Base-by-base conservation (phyloP, 2,329 filamentous ascomycete species). In the Colletotrichum limetticola region DNA sequence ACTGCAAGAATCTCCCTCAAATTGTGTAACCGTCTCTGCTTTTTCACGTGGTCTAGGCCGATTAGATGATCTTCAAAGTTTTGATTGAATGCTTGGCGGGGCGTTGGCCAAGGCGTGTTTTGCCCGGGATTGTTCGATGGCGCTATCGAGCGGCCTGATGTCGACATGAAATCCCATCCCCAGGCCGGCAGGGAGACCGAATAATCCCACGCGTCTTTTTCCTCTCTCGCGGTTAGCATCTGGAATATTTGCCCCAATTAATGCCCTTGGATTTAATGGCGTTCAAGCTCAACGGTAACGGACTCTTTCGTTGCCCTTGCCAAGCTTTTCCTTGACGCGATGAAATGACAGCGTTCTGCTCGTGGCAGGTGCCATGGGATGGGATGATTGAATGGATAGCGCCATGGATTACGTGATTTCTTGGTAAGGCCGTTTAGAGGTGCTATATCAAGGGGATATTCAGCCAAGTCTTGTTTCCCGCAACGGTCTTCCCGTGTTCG, bases 141-240 rank as follows among this genome's bases (percentile, higher is more conserved):
- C 70, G 70, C 57, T 70, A 72, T 72, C 32, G 32, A 42, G 55
- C 22, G 53, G 56, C 55, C 26, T 26, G 35, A 72, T 72, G 70
- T 72, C 66, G 70, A 70, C 68, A 72, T 72, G 22, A 1, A 72
- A 57, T 55, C 49, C 59, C 60, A 65, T 35, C 60, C 52, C 66
- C 61, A 70, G 42, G 60, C 35, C 55, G 57, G 22, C 46, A 42
- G 9, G 60, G 60, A n/a, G n/a, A 68, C 16, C 30, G 61, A 24
- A 24, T 3, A 64, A 12, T 49, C 16, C 12, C 37, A 26, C 55
- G 26, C 19, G 14, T 11, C 55, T n/a, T 26, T 11, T 26, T 26
- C 3, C 22, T n/a, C 55, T 55, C 37, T 32, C 30, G 3, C 30
- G 30, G 30, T 9, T 32, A 9, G 9, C 30, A 32, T 32, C 2